phyloP scores from a whole-genome alignment of 2,329 filamentous ascomycete genomes.

The Ophiostoma perfectum region DNA sequence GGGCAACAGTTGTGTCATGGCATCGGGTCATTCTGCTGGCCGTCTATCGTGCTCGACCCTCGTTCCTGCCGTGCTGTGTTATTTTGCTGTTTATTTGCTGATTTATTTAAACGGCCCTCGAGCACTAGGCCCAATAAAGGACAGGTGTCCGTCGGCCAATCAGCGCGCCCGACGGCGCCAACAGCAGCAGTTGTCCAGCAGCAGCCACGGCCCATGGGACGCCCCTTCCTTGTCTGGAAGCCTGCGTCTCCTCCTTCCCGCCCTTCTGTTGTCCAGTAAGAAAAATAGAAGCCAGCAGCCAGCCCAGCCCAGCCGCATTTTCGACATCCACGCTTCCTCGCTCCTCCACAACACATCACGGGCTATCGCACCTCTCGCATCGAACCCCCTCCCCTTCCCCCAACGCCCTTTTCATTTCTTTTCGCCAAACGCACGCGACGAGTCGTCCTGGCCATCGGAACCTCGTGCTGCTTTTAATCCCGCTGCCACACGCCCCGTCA shows the following conservation, averaged over 20 bases:
- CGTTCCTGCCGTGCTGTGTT: conserved; percentile 12
- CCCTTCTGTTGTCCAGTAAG: conserved; percentile 22
- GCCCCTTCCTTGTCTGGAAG: conserved; percentile 10
- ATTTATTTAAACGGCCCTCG: background rate
- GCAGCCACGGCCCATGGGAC: background rate
- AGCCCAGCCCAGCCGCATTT: conserved; percentile 26
- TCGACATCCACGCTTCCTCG: conserved; percentile 22
- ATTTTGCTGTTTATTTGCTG: background rate
- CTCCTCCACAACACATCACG: conserved; percentile 20
- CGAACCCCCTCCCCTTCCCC: background rate
- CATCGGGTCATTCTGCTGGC: background rate
- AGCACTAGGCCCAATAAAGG: conserved; percentile 23
- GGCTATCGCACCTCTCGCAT: conserved; percentile 3
- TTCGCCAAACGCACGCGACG: conserved; percentile 12
- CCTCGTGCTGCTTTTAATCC: background rate
- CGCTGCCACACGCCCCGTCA: background rate
- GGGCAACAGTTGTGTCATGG: background rate
- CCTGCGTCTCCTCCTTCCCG: conserved; percentile 15
- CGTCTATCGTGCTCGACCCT: background rate
- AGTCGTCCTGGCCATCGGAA: conserved; percentile 24
- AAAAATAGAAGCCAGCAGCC: conserved; percentile 24
- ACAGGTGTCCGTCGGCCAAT: conserved; percentile 20
- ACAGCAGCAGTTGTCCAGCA: background rate
- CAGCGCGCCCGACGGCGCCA: conserved; percentile 13
- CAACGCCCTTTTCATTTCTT: background rate